phyloP scores from a whole-genome alignment of 768 basidiomycete genomes.

The Tylopilus balloui region DNA sequence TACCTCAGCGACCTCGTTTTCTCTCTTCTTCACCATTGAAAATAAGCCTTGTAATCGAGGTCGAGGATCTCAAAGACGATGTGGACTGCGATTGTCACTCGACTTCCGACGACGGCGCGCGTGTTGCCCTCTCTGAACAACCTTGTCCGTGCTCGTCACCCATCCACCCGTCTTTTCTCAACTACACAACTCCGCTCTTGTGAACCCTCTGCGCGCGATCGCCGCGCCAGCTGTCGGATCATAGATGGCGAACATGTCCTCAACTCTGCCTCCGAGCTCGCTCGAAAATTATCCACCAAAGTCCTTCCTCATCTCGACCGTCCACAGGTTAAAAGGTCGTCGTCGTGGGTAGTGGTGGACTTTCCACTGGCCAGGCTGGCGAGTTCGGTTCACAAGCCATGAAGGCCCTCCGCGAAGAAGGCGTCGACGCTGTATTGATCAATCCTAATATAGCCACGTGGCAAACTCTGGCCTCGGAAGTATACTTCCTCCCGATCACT shows the following conservation, averaged over 20 bases:
- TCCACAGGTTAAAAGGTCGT: slow-evolving; percentile 93
- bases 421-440: slow-evolving; percentile 89
- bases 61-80: too few species aligned
- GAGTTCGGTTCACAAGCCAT: slow-evolving; percentile 99
- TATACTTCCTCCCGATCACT: slow-evolving; percentile 96
- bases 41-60: background rate
- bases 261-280: slow-evolving; percentile 92
- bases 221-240: slow-evolving; percentile 74
- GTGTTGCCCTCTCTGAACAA: too few species aligned
- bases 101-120: slow-evolving; percentile 13
- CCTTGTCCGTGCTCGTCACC: slow-evolving; percentile 20
- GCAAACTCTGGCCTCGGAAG: slow-evolving; percentile 95
- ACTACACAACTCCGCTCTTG: slow-evolving; percentile 35
- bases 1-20: slow-evolving; percentile 33
- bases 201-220: slow-evolving; percentile 52
- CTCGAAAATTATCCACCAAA: slow-evolving; percentile 87
- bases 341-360: slow-evolving; percentile 93
- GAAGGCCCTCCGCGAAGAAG: slow-evolving; percentile 95
- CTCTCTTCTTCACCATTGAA: slow-evolving; percentile 22
- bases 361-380: slow-evolving; percentile 96
- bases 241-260: slow-evolving; percentile 73
- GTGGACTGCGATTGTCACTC: background rate
- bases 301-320: slow-evolving; percentile 90
- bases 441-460: slow-evolving; percentile 99
- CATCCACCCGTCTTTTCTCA: slow-evolving; percentile 47